phyloP scores from a whole-genome alignment of 2,329 filamentous ascomycete species.

The Cryphonectria carpinicola region DNA sequence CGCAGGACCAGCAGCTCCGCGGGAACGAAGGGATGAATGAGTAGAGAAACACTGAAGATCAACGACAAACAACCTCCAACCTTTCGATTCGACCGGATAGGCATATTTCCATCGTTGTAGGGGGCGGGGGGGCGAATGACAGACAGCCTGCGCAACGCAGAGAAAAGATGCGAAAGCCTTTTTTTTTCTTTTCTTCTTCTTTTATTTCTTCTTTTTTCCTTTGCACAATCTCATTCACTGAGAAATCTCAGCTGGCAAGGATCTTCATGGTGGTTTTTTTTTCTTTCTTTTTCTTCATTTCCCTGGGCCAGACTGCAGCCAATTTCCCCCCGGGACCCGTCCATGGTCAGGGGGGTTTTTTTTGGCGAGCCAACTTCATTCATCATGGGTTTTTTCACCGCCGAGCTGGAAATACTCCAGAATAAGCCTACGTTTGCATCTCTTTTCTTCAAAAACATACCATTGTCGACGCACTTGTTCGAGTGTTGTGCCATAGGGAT shows the following conservation, averaged over 20 bases:
- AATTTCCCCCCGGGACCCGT: conserved; percentile 5
- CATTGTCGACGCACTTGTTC: conserved; percentile 6
- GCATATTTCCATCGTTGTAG: conserved; percentile 4
- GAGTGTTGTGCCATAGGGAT: conserved; percentile 2
- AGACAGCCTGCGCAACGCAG: neutral
- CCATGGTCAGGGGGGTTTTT: conserved; percentile 3
- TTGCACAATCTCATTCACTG: conserved; percentile 2
- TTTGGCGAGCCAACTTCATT: neutral
- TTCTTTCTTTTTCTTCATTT: neutral
- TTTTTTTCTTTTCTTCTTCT: neutral
- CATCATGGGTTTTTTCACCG: conserved; percentile 16
- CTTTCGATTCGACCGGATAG: conserved; percentile 2
- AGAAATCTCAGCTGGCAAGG: conserved; percentile 2
- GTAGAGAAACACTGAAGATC: conserved; percentile 36
- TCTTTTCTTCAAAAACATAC: neutral
- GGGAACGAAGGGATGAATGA: conserved; percentile 37
- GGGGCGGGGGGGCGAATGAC: neutral
- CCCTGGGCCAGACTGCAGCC: neutral
- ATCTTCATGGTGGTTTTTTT: neutral
- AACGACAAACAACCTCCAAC: conserved; percentile 14
- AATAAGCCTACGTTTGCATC: conserved; percentile 15
- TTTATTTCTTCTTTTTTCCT: neutral
- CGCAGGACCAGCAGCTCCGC: conserved; percentile 39
- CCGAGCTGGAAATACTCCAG: conserved; percentile 15
- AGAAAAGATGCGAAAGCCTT: neutral